These are phyloP conservation scores for Starmerella stellata DNA, from an alignment of 805 yeast genomes.

Conservation along the genomic window DNA sequence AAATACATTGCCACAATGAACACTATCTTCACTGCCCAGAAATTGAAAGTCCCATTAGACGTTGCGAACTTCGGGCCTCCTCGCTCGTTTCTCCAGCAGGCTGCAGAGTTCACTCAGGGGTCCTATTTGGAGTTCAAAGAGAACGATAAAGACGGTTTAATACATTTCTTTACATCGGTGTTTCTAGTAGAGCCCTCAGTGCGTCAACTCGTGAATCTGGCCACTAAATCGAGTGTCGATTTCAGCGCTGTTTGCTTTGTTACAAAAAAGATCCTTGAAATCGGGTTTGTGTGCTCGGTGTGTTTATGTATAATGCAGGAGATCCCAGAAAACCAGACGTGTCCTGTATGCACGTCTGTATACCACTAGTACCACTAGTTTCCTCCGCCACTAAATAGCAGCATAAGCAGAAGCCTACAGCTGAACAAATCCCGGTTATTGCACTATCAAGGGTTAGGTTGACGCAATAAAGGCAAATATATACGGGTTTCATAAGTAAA, in stretches of 20 bases:
- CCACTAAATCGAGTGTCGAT: conserved; percentile 72
- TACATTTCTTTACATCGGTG: conserved; percentile 67
- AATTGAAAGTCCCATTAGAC: conserved; percentile 66
- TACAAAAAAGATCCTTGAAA: conserved; percentile 76
- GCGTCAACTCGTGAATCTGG: conserved; percentile 56
- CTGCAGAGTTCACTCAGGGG: conserved; percentile 88
- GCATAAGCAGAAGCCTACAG: no score
- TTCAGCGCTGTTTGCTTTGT: conserved; percentile 87
- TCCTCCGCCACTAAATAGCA: no score
- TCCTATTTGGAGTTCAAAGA: conserved; percentile 53
- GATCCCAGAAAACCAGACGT: conserved; percentile 40
- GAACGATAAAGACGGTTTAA: conserved; percentile 44
- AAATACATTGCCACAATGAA: conserved; percentile 91
- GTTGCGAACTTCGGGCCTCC: conserved; percentile 61
- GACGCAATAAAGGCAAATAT: no score
- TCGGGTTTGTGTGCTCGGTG: conserved; percentile 89
- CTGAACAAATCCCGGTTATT: no score
- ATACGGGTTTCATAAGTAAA: no score
- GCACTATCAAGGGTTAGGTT: no score
- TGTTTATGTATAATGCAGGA: conserved; percentile 50
- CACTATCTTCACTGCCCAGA: conserved; percentile 87
- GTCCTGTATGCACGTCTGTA: conserved; percentile 74
- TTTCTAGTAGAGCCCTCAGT: conserved; percentile 73
- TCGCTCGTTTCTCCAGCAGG: conserved; percentile 82
- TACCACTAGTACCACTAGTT: conserved; percentile 25